phyloP scores from a whole-genome alignment of 1,284 basidiomycete species.

The Malassezia yamatoensis region DNA sequence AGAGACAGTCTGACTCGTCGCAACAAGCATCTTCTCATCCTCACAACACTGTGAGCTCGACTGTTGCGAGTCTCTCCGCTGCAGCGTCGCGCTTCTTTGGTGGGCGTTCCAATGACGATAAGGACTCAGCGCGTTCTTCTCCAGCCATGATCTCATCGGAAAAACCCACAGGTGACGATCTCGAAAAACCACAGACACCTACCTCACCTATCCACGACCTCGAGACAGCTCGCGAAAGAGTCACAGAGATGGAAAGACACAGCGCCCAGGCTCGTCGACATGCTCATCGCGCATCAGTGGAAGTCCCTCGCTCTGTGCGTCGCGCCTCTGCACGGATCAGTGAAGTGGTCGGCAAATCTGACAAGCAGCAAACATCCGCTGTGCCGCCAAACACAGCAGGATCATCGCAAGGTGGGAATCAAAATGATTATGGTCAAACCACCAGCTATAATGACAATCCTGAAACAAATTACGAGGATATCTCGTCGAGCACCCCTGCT shows the following conservation, averaged over 20 bases:
- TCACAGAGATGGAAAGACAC: constrained; percentile 11
- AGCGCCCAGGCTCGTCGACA: constrained; percentile 7
- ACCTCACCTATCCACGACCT: constrained; percentile 4
- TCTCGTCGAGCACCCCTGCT: neutral
- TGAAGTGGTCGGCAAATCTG: neutral
- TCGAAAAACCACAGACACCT: constrained; percentile 12
- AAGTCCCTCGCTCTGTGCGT: constrained; percentile 14
- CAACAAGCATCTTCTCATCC: neutral
- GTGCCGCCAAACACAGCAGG: neutral
- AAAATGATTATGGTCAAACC: neutral
- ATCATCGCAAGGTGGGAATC: neutral
- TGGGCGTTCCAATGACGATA: neutral
- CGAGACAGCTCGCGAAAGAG: constrained; percentile 10
- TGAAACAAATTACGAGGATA: neutral
- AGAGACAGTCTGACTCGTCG: neutral
- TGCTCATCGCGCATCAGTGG: constrained; percentile 16
- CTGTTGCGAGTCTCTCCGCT: constrained; percentile 12
- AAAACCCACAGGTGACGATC: neutral
- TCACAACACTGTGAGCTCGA: constrained; percentile 1
- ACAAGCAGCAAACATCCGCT: neutral
- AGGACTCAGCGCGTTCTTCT: neutral
- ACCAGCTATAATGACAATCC: neutral
- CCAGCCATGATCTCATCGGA: neutral
- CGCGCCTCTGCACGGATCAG: constrained; percentile 14
- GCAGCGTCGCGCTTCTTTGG: constrained; percentile 18